Base-by-base conservation (phyloP, 768 basidiomycete genomes). In the Paxillus rubicundulus region DNA sequence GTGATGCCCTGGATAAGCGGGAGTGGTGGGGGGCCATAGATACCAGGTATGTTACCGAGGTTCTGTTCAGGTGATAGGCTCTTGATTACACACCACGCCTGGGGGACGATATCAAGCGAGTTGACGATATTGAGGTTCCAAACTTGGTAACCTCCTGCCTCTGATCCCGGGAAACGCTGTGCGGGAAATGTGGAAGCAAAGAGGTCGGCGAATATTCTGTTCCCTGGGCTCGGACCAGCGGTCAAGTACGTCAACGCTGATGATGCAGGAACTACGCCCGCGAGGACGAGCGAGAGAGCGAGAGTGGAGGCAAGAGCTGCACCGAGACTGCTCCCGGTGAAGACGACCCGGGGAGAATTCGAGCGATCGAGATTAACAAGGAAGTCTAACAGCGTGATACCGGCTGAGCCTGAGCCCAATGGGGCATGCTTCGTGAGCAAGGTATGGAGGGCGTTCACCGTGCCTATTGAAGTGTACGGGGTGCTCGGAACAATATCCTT, bases 81-180 rank as follows among this genome's bases (percentile, higher is more conserved):
- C 0, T 4, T 5, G 6, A 10, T 28, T 5, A 12, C 21, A 2
- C 45, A 39, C 61, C 61, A 60, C 5, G 48, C 50, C 20, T 63
- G 54, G 1, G 61, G 58, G 2, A 54, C 58, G 18, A 56, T 38
- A 2, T 62, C 54, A 7, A 49, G 42, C 13, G 41, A 44, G 40
- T 62, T 62, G 39, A 62, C 52, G 18, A 61, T 49, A 42, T 62
- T 62, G 7, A 28, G 42, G 41, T 62, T 61, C 61, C 61, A 62
- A 1, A 47, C 51, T 10, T 55, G 18, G 37, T 63, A 56, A 7
- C 41, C 33, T 0, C 6, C 3, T 4, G 36, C 30, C 2, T 12
- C 10, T 5, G 30, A 30, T 30, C 30, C 30, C 4, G 16, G 14
- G 13, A 5, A 21, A 36, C 49, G 21, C 36, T 42, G 18, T 17